These are phyloP conservation scores for Apiotrichum gamsii DNA, from an alignment of 1,284 basidiomycete genomes.

Conservation along the genomic window DNA sequence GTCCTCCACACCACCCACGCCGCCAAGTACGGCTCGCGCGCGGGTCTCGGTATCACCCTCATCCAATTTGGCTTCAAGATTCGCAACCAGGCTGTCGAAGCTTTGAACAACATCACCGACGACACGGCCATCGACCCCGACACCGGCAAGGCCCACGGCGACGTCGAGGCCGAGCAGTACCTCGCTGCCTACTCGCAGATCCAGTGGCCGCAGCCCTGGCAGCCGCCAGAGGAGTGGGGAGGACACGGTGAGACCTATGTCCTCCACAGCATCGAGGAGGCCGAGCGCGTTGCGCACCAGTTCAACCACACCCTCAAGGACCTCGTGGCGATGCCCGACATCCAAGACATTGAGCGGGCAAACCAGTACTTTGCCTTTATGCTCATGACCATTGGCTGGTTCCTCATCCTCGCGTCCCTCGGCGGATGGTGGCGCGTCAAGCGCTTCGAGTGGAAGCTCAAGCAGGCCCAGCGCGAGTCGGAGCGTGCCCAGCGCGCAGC, in stretches of 20 bases:
- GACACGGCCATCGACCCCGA: constrained; percentile 31
- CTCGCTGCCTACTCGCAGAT: constrained; percentile 25
- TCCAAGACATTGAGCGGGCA: constrained; percentile 46
- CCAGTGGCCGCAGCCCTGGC: not conserved
- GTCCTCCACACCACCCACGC: constrained; percentile 92
- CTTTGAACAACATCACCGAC: constrained; percentile 40
- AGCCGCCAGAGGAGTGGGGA: not conserved
- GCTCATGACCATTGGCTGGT: constrained; percentile 90
- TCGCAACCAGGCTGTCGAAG: constrained; percentile 50
- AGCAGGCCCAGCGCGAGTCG: constrained; percentile 33
- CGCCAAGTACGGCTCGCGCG: constrained; percentile 86
- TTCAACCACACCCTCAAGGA: constrained; percentile 40
- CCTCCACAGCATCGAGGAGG: constrained; percentile 48
- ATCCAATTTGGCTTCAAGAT: constrained; percentile 90
- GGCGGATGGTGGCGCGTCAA: constrained; percentile 80
- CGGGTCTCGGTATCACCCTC: constrained; percentile 87
- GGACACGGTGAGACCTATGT: constrained; percentile 9
- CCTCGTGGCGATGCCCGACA: constrained; percentile 31
- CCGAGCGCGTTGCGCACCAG: constrained; percentile 37
- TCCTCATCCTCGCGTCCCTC: constrained; percentile 70
- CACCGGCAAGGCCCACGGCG: constrained; percentile 21
- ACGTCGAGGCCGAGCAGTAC: constrained; percentile 36
- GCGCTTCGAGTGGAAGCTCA: constrained; percentile 49
- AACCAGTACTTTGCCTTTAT: constrained; percentile 83
- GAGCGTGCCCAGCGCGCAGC: constrained; percentile 38